Evolutionary conservation across 176 grass and related monocot genomes (phyloP).

Genomic region (Zizania latifolia): DNA sequence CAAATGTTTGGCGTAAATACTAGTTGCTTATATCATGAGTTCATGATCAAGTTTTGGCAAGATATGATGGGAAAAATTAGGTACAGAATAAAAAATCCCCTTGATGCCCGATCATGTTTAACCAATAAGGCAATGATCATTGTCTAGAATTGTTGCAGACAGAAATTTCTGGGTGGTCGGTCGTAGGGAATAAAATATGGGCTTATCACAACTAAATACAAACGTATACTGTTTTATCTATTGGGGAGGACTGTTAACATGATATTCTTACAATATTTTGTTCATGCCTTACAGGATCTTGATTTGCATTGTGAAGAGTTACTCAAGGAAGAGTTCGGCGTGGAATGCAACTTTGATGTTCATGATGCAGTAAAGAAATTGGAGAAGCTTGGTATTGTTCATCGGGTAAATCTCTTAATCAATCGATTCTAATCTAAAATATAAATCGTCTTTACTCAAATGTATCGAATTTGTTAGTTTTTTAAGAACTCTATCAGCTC

Average conservation of each 20-base stretch:
- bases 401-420: slow-evolving; percentile 49
- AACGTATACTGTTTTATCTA: background rate
- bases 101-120: background rate
- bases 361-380: slow-evolving; percentile 76
- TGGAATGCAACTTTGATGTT: slow-evolving; percentile 82
- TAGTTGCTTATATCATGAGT: too few relatives aligned
- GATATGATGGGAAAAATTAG: too few relatives aligned
- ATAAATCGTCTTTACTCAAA: background rate
- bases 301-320: slow-evolving; percentile 73
- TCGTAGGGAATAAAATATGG: background rate
- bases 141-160: background rate
- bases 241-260: background rate
- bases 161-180: background rate
- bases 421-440: background rate
- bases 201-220: background rate
- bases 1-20: too few relatives aligned
- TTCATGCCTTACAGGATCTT: slow-evolving; percentile 50
- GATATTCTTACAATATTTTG: background rate
- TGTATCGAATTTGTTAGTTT: background rate
- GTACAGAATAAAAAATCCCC: too few relatives aligned
- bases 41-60: too few relatives aligned
- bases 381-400: slow-evolving; percentile 79
- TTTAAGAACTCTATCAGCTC: slow-evolving; percentile 3
- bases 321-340: slow-evolving; percentile 65
- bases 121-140: background rate